Base-by-base conservation (phyloP, 2,329 filamentous ascomycete genomes). In the Magnaporthales sp. region DNA sequence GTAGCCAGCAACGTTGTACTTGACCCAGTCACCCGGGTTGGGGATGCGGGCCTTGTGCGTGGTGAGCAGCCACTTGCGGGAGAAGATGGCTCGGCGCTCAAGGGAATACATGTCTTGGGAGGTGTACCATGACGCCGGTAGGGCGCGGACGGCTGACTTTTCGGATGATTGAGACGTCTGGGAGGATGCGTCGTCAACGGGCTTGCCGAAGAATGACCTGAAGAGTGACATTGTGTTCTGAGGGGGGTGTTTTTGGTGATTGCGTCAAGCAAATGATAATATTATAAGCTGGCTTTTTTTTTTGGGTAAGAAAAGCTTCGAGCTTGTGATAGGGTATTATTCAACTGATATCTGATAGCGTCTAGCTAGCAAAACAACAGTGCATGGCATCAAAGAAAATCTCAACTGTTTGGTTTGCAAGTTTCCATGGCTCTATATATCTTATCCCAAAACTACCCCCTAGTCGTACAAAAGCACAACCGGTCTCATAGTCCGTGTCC, bases 41-140 rank as follows among this genome's bases (percentile, higher is more conserved):
- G 74, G 73, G 58, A 86, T 75, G 67, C 84, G 79, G 66, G 77
- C 76, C 70, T 80, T 77, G 78, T 87, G 80, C 66, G 84, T 86
- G 29, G 82, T 80, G 60, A 86, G 79, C 46, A 84, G 78, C 84
- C 84, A 86, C 71, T 82, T 81, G 70, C 79, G 79, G 54, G 84
- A 86, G 73, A 86, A 86, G 71, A 86, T 83, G 61, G 83, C 81
- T 15, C 84, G 80, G 27, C 82, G 76, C 72, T 87, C 84, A 1
- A 87, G 81, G 71, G 86, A 79, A 70, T 83, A 86, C 77, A 86
- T 83, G 68, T 81, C 80, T n/a, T 76, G 73, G 4, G 80, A 82
- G 13, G 75, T 79, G 73, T 83, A 86, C 83, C 83, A 86, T 13
- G 80, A 80, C 7, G 76, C 77, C 1, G 84, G 83, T 1, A 86